A percentile compares a stretch with the other conserved stretches of the same genome.
Evolutionary conservation across 2,329 filamentous ascomycete species (phyloP).

Genomic region (Alternaria atra): DNA sequence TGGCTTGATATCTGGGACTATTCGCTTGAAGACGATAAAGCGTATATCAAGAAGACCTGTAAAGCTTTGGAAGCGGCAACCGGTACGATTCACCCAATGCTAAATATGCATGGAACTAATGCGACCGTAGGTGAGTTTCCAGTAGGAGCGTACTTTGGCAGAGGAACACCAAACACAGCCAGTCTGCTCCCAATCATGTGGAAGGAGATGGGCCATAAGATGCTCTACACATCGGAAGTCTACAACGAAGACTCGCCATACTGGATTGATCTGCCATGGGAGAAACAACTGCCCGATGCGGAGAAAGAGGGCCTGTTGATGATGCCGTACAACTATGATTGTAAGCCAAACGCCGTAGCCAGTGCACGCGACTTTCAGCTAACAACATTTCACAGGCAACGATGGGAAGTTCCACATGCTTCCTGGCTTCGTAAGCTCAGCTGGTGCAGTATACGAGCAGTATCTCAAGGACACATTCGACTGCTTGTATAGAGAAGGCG

Average conservation of each 20-base stretch:
- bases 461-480: conserved; percentile 64
- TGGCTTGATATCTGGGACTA: conserved; percentile 63
- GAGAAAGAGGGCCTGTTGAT: conserved; percentile 64
- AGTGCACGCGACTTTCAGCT: conserved; percentile 30
- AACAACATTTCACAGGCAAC: conserved; percentile 44
- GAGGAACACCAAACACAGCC: conserved; percentile 58
- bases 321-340: conserved; percentile 65
- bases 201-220: conserved; percentile 61
- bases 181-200: conserved; percentile 62
- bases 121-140: conserved; percentile 36
- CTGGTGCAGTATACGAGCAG: conserved; percentile 52
- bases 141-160: conserved; percentile 61
- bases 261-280: conserved; percentile 63
- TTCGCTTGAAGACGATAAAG: conserved; percentile 57
- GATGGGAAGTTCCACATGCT: conserved; percentile 53
- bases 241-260: conserved; percentile 67
- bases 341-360: conserved; percentile 48
- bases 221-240: conserved; percentile 61
- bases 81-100: conserved; percentile 1
- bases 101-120: neutral
- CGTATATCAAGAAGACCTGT: conserved; percentile 58
- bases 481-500: conserved; percentile 62
- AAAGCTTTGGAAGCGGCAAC: conserved; percentile 52
- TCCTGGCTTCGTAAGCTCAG: conserved; percentile 53
- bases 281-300: conserved; percentile 52